phyloP scores from a whole-genome alignment of 352 stramenopile species.

The Phytophthora kernoviae region DNA sequence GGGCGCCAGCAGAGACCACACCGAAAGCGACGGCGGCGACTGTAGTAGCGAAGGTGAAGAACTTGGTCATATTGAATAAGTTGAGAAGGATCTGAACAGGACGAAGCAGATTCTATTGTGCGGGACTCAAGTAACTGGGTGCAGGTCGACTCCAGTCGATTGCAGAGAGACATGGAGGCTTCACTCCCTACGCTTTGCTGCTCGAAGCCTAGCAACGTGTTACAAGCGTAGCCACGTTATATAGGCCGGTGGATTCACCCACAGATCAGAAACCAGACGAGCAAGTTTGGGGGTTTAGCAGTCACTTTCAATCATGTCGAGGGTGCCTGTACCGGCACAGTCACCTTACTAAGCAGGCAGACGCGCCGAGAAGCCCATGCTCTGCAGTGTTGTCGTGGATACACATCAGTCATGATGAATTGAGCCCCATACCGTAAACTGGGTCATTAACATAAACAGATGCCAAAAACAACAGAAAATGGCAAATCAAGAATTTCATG shows the following conservation, averaged over 20 bases:
- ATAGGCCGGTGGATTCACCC: no score
- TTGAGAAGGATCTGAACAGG: conserved; percentile 20
- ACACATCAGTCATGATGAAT: conserved; percentile 7
- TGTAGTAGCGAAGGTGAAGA: conserved; percentile 23
- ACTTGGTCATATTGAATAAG: conserved; percentile 33
- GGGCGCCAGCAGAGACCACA: conserved; percentile 18
- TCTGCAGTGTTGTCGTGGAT: conserved; percentile 19
- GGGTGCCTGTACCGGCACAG: no score
- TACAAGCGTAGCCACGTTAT: neutral
- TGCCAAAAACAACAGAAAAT: conserved; percentile 23
- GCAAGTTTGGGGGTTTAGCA: neutral
- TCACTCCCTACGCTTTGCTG: neutral
- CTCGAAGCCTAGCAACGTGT: conserved; percentile 5
- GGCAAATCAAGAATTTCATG: conserved; percentile 6
- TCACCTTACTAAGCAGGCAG: conserved; percentile 20
- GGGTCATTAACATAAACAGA: conserved; percentile 20
- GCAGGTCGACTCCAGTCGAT: neutral
- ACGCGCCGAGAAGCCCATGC: conserved; percentile 20
- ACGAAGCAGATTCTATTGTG: conserved; percentile 34
- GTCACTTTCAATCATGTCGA: neutral
- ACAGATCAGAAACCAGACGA: neutral
- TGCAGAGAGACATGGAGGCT: conserved; percentile 5
- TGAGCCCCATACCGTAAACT: no score
- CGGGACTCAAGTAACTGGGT: neutral
- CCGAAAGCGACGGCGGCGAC: conserved; percentile 17